Evolutionary conservation across 208 protist species (phyloP).

Genomic region (Wallacemonas sp.): DNA sequence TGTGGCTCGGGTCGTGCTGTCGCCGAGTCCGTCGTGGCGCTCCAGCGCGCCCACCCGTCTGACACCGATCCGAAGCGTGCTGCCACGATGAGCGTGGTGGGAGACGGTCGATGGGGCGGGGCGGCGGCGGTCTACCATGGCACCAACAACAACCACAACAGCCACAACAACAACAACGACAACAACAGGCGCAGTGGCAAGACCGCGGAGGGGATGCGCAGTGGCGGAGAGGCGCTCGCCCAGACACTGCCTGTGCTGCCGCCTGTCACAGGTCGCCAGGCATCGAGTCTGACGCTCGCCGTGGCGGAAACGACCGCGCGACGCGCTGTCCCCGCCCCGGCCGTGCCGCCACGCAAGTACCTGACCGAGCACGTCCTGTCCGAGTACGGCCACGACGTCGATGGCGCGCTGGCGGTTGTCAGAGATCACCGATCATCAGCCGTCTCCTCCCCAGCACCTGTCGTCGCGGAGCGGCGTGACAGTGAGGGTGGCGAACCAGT

Average conservation of each 20-base stretch:
- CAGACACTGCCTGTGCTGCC: constrained; percentile 6
- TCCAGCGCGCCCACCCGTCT: constrained; percentile 37
- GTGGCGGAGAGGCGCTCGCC: neutral
- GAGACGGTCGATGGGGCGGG: constrained; percentile 52
- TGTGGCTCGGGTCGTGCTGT: neutral
- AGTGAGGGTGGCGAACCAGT: no score
- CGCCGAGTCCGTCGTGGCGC: constrained; percentile 10
- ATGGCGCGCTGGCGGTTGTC: neutral
- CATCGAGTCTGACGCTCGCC: constrained; percentile 16
- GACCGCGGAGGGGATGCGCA: neutral
- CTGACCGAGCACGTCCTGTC: constrained; percentile 25
- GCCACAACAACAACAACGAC: no score
- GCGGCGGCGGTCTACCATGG: constrained; percentile 8
- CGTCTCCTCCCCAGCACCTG: no score
- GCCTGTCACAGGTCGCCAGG: neutral
- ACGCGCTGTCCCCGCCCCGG: constrained; percentile 11
- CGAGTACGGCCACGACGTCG: constrained; percentile 12
- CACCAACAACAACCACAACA: no score
- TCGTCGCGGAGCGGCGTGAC: no score
- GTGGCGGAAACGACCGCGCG: neutral
- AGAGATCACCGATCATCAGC: neutral
- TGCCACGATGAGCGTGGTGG: constrained; percentile 33
- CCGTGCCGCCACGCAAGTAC: constrained; percentile 26
- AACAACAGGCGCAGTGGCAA: neutral
- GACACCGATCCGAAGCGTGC: neutral